Evolutionary conservation across 305 asterid genomes (phyloP).

Genomic region (Fraxinus latifolia): DNA sequence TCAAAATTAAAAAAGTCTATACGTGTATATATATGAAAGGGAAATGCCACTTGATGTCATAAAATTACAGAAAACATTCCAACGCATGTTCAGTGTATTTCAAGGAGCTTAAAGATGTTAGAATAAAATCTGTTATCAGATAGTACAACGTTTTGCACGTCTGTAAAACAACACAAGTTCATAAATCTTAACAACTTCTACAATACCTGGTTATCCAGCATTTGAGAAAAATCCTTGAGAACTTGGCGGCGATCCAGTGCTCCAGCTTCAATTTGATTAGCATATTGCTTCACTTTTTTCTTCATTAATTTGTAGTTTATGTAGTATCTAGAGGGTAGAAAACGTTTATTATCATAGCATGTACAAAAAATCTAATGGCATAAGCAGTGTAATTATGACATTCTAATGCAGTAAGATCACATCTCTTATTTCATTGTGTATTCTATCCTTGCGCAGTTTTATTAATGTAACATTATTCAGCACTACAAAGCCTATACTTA

Average conservation of each 20-base stretch:
- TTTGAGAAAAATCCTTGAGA: constrained; percentile 91
- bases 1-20: neutral
- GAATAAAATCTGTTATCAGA: neutral
- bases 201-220: constrained; percentile 85
- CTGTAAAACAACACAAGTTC: neutral
- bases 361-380: constrained; percentile 1
- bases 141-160: constrained; percentile 1
- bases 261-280: constrained; percentile 71
- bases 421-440: neutral
- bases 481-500: neutral
- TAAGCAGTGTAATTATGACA: constrained; percentile 1
- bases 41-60: neutral
- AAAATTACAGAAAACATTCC: neutral
- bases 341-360: constrained; percentile 10
- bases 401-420: constrained; percentile 2
- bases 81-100: constrained; percentile 2
- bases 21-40: neutral
- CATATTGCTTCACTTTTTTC: constrained; percentile 80
- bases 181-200: constrained; percentile 5
- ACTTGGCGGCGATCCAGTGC: constrained; percentile 75
- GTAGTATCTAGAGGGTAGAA: constrained; percentile 58
- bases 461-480: neutral
- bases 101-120: constrained; percentile 16
- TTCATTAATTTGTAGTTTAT: constrained; percentile 98
- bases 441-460: neutral